Conservation (phyloP, 2,329 filamentous ascomycete genomes). For the Teratosphaeriaceae sp. region DNA sequence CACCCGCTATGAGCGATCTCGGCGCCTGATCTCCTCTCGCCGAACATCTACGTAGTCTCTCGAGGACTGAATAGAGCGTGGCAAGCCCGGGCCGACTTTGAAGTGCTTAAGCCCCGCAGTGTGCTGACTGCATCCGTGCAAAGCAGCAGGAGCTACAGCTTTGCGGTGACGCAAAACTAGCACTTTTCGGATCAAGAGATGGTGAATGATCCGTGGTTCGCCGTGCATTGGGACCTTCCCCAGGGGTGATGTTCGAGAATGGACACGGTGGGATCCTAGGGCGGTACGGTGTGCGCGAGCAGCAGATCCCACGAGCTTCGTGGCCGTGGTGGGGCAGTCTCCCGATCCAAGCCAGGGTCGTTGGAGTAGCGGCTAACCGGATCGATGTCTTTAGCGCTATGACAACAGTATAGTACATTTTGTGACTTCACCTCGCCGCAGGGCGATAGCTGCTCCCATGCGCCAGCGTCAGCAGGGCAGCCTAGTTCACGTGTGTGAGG, state of each 20-base stretch:
- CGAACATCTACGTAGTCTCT: constrained; percentile 32
- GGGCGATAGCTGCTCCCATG: too few relatives aligned
- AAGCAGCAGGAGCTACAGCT: constrained; percentile 43
- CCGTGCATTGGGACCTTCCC: constrained; percentile 17
- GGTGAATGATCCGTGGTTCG: constrained; percentile 20
- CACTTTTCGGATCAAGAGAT: constrained; percentile 20
- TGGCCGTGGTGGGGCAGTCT: constrained; percentile 18
- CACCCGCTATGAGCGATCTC: constrained; percentile 34
- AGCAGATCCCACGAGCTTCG: constrained; percentile 22
- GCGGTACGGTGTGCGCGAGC: constrained; percentile 19
- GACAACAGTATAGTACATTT: too few relatives aligned
- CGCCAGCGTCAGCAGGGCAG: too few relatives aligned
- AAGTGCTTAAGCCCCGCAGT: constrained; percentile 41
- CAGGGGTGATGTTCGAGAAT: constrained; percentile 24
- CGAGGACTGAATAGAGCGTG: constrained; percentile 42
- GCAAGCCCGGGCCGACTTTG: constrained; percentile 46
- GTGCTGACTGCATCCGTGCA: constrained; percentile 40
- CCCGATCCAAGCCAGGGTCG: too few relatives aligned
- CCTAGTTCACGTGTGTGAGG: too few relatives aligned
- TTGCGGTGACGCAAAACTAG: constrained; percentile 38
- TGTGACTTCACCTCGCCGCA: too few relatives aligned
- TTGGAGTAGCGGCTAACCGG: too few relatives aligned
- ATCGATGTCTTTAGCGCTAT: too few relatives aligned
- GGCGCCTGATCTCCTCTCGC: constrained; percentile 39
- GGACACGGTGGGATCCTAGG: constrained; percentile 22